Conservation (phyloP, 345 rosid species). For the Hevea brasiliensis region DNA sequence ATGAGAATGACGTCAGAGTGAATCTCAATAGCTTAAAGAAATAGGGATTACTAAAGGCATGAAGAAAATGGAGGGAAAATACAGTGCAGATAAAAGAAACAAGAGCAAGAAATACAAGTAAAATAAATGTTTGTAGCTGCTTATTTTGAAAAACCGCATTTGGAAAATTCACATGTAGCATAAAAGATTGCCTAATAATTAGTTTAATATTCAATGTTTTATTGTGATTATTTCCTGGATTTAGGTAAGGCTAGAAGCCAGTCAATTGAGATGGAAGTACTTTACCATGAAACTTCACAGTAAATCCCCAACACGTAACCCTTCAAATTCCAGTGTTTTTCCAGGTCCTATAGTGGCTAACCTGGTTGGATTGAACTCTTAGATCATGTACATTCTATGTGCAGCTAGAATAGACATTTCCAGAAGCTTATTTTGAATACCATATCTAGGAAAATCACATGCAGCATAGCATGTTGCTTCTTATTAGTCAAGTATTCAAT, state of each 20-base stretch:
- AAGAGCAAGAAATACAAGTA: not conserved
- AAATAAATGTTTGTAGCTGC: not conserved
- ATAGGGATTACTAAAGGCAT: too few relatives aligned
- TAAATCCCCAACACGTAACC: not conserved
- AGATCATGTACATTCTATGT: too few relatives aligned
- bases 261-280: not conserved
- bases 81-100: not conserved
- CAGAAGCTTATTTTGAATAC: too few relatives aligned
- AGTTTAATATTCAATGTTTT: not conserved
- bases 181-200: not conserved
- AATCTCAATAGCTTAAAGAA: not conserved
- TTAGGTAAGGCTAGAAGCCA: not conserved
- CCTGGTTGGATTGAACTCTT: too few relatives aligned
- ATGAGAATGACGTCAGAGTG: conserved; percentile 8
- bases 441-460: too few relatives aligned
- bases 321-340: not conserved
- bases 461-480: too few relatives aligned
- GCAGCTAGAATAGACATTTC: too few relatives aligned
- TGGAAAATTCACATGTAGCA: not conserved
- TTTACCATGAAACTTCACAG: not conserved
- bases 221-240: not conserved
- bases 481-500: too few relatives aligned
- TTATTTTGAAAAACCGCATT: not conserved
- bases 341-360: too few relatives aligned
- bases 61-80: too few relatives aligned